Conservation (phyloP, 805 yeast genomes). For the Cyberlindnera maritima region DNA sequence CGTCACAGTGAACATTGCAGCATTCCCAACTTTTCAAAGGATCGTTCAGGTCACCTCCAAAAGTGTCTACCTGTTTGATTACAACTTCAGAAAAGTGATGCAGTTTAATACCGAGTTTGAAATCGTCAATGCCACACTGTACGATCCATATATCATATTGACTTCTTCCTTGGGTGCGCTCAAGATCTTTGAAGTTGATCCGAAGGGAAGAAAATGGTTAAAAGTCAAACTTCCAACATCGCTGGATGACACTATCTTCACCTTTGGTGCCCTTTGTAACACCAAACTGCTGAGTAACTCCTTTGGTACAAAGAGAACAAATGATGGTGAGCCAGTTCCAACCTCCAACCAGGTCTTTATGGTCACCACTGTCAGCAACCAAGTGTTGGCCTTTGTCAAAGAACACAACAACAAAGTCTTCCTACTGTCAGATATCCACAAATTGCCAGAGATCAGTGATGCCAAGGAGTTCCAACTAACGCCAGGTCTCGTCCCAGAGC, state of each 20-base stretch:
- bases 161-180: conserved; percentile 72
- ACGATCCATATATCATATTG: conserved; percentile 60
- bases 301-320: conserved; percentile 27
- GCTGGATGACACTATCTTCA: conserved; percentile 50
- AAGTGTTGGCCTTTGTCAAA: conserved; percentile 61
- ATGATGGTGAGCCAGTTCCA: conserved; percentile 25
- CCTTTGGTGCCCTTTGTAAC: conserved; percentile 63
- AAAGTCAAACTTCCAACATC: conserved; percentile 36
- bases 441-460: conserved; percentile 38
- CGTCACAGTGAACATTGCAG: conserved; percentile 64
- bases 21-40: conserved; percentile 49
- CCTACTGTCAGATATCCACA: conserved; percentile 36
- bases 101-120: conserved; percentile 56
- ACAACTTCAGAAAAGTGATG: conserved; percentile 52
- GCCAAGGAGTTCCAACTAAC: conserved; percentile 33
- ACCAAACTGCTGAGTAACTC: conserved; percentile 41
- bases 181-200: conserved; percentile 47
- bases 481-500: conserved; percentile 56
- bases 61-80: conserved; percentile 60
- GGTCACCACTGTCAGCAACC: conserved; percentile 74
- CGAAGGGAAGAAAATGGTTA: conserved; percentile 33
- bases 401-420: conserved; percentile 41
- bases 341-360: conserved; percentile 46
- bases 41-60: conserved; percentile 75
- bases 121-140: conserved; percentile 59